Base-by-base conservation (phyloP, 768 basidiomycete genomes). In the Saitozyma podzolica region DNA sequence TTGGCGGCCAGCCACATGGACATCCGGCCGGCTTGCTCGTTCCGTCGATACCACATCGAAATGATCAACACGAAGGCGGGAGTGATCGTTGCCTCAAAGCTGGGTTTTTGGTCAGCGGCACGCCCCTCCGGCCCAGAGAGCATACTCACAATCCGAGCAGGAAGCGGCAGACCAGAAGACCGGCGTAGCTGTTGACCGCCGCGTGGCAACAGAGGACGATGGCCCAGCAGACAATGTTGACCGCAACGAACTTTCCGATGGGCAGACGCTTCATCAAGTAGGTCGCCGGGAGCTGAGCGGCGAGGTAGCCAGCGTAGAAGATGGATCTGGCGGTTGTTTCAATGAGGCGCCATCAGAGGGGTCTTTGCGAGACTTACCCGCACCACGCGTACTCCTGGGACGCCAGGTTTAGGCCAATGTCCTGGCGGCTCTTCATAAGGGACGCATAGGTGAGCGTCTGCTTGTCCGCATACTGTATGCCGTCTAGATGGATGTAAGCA, bases 41-140 rank as follows among this genome's bases (percentile, higher is more conserved):
- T 29, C 3, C 67, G 59, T 52, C 59, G 42, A 37, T 54, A 68
- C 67, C 67, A 68, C 50, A 68, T 50, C 49, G 54, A 54, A 11
- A 82, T 83, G 50, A 84, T 52, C 11, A 49, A 29, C 48, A 84
- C 82, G 68, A 84, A 83, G 55, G 80, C 80, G 14, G 82, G 83
- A 47, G 82, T 80, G 29, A 84, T 81, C 1, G 82, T 81, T 37
- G 55, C 63, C 56, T 65, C 39, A 17, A 56, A 43, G 40, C 29
- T 29, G 29, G 29, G 29, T 29, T 29, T 29, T 2, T 29, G 29
- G 29, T 63, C 62, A 51, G 56, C 50, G 8, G 82, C 82, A 61
- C 83, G n/a, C 82, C 29, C 29, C 29, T 29, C 29, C 29, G 58
- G 83, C 16, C 16, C 29, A 13, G 29, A 29, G 29, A 17, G 41